phyloP scores from a whole-genome alignment of 768 basidiomycete genomes.

The Xerocomellus dryophilus region DNA sequence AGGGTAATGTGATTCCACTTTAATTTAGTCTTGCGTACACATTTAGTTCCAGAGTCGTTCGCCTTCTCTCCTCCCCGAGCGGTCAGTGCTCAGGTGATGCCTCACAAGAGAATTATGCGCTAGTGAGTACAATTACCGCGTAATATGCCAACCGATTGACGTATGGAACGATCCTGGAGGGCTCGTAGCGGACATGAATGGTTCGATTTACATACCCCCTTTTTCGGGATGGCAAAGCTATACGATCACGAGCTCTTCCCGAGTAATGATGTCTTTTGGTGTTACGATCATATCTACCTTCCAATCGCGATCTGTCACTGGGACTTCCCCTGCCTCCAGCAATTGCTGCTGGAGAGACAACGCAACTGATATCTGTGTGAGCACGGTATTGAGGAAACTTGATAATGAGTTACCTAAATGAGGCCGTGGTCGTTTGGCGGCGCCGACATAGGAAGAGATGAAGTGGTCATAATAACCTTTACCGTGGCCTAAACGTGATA shows the following conservation, averaged over 20 bases:
- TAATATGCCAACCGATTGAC: conserved; percentile 6
- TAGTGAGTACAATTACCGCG: conserved; percentile 28
- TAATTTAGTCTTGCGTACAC: conserved; percentile 6
- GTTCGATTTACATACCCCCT: conserved; percentile 8
- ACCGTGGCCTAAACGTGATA: conserved; percentile 75
- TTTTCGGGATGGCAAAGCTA: conserved; percentile 13
- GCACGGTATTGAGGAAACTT: conserved; percentile 9
- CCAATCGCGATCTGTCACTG: conserved; percentile 57
- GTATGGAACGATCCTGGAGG: conserved; percentile 11
- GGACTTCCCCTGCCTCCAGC: conserved; percentile 48
- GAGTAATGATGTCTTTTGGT: conserved; percentile 37
- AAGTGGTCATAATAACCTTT: conserved; percentile 84
- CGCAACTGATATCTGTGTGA: conserved; percentile 46
- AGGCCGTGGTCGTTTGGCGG: conserved; percentile 45
- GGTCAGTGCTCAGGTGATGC: conserved; percentile 12
- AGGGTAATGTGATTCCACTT: conserved; percentile 37
- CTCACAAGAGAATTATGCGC: conserved; percentile 23
- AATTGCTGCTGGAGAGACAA: conserved; percentile 64
- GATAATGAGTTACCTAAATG: conserved; percentile 49
- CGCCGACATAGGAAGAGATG: conserved; percentile 49
- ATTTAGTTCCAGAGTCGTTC: conserved; percentile 35
- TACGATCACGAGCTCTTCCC: conserved; percentile 17
- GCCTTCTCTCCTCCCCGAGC: conserved; percentile 39
- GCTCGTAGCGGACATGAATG: conserved; percentile 26
- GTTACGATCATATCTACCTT: conserved; percentile 61